Evolutionary conservation across 2,329 filamentous ascomycete species (phyloP), one percentile per base, ranked within the genome.

Genomic region (Cladosporium sp.): DNA sequence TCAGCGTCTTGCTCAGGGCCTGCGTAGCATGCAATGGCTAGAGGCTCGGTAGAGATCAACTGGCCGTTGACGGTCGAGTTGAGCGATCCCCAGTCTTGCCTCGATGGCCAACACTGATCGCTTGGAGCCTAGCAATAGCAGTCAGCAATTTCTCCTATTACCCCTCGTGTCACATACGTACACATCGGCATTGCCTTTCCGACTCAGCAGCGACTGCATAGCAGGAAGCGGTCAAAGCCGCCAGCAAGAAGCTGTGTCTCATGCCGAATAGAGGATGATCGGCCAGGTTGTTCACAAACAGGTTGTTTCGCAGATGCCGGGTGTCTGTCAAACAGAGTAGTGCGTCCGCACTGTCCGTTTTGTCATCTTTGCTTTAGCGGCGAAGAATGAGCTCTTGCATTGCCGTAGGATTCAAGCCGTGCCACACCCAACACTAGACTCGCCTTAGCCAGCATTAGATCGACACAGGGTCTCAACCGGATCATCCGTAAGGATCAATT

Each of bases 91-190:
- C 68, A 72, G 11, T 56, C 43, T 13, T 54, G 31, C 3, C 43
- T 43, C 0, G 61, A 61, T 2, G 69, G 68, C 69, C 68, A 72
- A 56, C 70, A 74, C 14, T 35, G 52, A 43, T 71, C 53, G 22
- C 22, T 35, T 48, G 52, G 52, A 14, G 19, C 40, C 52, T 54
- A 16, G 32, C 10, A 16, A 13, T 18, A 13, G 4, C 1, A 6
- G n/a, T 50, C 32, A 50, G 48, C 22, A 16, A 37, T 43, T 16
- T 28, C 22, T 28, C 22, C 22, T 28, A 43, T 22, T 3, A 11
- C 6, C 8, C 9, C 35, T 3, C 5, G 2, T 13, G 16, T 19
- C 33, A 22, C 6, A 14, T 16, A 43, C 48, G 16, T 50, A 50
- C 48, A 14, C 48, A 50, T 50, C 40, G 31, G 37, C 48, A 28